Conservation (phyloP, 1,284 basidiomycete genomes). For the Agroathelia rolfsii region DNA sequence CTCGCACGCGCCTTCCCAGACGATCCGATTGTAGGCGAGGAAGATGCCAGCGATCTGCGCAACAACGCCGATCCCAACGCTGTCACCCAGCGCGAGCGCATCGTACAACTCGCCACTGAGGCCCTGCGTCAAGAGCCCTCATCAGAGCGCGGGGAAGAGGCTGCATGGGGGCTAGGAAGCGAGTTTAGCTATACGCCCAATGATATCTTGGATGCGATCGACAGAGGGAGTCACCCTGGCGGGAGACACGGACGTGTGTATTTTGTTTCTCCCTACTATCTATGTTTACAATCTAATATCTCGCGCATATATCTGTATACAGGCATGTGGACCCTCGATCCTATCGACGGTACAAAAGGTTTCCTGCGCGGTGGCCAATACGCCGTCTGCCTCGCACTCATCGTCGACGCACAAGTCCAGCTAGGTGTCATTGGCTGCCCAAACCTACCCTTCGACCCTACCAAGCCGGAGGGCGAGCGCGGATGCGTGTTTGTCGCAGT, state of each 20-base stretch:
- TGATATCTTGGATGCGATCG: conserved; percentile 77
- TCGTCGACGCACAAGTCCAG: conserved; percentile 77
- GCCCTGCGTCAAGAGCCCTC: conserved; percentile 55
- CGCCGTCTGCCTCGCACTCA: conserved; percentile 89
- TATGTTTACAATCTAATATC: no score
- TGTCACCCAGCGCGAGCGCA: conserved; percentile 51
- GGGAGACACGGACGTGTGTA: conserved; percentile 69
- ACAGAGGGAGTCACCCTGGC: conserved; percentile 76
- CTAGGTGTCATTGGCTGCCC: conserved; percentile 94
- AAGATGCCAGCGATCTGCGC: conserved; percentile 80
- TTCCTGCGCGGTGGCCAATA: conserved; percentile 97
- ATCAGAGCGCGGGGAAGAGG: conserved; percentile 36
- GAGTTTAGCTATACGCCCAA: conserved; percentile 36
- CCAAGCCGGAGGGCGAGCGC: conserved; percentile 47
- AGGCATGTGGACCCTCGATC: conserved; percentile 90
- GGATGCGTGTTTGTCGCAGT: conserved; percentile 83
- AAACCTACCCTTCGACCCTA: conserved; percentile 64
- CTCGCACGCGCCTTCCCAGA: conserved; percentile 68
- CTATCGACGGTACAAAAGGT: conserved; percentile 90
- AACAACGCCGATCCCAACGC: conserved; percentile 38
- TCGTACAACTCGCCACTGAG: conserved; percentile 80
- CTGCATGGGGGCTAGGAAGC: conserved; percentile 60
- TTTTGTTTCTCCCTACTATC: no score
- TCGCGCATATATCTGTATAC: no score
- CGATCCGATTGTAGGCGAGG: conserved; percentile 92